Evolutionary conservation across 23 red algal species (phyloP), one percentile per base, ranked within the genome.

Genomic region (Agarophyton chilense): DNA sequence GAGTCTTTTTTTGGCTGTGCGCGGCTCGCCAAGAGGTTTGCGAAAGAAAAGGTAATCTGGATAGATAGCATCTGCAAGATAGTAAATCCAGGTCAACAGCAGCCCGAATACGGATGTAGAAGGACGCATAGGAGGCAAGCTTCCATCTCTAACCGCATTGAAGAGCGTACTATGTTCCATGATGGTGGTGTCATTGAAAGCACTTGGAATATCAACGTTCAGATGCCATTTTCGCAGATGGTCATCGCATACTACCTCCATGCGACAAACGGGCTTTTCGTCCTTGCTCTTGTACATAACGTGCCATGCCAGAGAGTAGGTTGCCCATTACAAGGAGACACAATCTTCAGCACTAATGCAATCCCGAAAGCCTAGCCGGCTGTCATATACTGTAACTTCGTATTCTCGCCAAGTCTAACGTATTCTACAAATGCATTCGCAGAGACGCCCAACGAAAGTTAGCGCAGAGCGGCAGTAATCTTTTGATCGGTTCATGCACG

Each of bases 221-320:
- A 82, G 31, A 46, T 92, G 77, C 89, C 89, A 80, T 60, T 73
- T 76, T 57, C 57, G 52, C 19, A 77, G 66, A 55, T 35, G n/a
- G 17, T 78, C 45, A 72, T 92, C 89, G 44, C 57, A 72, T 52
- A 82, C 21, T 40, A 1, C 35, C 45, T 83, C 75, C 60, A 92
- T 74, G 16, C 77, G 12, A 19, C 74, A 18, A 14, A 8, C 36
- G 8, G 42, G 44, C 35, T 1, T 46, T 28, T 49, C 42, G 28
- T 58, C 32, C 33, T 73, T 83, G 19, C 55, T 38, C 0, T 19
- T 92, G 14, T 31, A 41, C 43, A 25, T 33, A n/a, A 77, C 62
- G 32, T 92, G 89, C 38, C 29, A 33, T n/a, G 2, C 77, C 11
- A 72, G 0, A 25, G 77, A 1, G 32, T 77, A 52, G 22, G n/a